Percentiles rank a stretch among this genome's conserved stretches.
These are phyloP conservation scores for Lotus japonicus DNA, from an alignment of 306 rosid genomes.

Conservation along the genomic window DNA sequence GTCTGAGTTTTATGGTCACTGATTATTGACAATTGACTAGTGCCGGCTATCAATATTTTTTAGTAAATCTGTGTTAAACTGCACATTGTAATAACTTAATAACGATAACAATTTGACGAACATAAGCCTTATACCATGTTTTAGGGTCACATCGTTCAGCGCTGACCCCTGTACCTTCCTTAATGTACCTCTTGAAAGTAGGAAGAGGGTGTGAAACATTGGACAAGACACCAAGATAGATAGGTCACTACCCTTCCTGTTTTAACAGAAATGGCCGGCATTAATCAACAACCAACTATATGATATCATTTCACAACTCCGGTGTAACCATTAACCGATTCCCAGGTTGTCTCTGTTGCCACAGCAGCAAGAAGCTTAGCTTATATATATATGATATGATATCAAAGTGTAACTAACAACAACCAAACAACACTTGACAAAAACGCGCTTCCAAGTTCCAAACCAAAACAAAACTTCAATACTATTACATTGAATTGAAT, in stretches of 20 bases:
- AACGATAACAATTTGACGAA: too few species aligned
- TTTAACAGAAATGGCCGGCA: conserved; percentile 34
- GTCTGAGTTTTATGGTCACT: too few species aligned
- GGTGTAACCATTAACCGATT: conserved; percentile 4
- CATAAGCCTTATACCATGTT: too few species aligned
- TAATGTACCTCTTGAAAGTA: neutral
- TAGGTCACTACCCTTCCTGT: conserved; percentile 15
- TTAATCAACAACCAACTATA: conserved; percentile 26
- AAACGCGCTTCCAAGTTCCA: conserved; percentile 33
- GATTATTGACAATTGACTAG: too few species aligned
- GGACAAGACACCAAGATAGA: too few species aligned
- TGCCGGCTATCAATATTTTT: too few species aligned
- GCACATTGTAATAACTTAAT: too few species aligned
- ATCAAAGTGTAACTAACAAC: neutral
- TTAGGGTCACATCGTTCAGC: neutral
- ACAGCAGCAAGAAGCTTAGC: neutral
- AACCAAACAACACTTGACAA: neutral
- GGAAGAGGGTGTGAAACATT: neutral
- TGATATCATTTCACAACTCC: conserved; percentile 27
- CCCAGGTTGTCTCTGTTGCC: conserved; percentile 28
- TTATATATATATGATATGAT: too few species aligned
- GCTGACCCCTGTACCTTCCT: neutral
- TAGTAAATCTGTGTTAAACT: too few species aligned
- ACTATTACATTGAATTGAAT: neutral
- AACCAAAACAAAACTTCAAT: conserved; percentile 16